A percentile compares a stretch with the other conserved stretches of the same genome.
These are phyloP conservation scores for Whalleya microplaca DNA, from an alignment of 2,329 filamentous ascomycete genomes.

Conservation along the genomic window DNA sequence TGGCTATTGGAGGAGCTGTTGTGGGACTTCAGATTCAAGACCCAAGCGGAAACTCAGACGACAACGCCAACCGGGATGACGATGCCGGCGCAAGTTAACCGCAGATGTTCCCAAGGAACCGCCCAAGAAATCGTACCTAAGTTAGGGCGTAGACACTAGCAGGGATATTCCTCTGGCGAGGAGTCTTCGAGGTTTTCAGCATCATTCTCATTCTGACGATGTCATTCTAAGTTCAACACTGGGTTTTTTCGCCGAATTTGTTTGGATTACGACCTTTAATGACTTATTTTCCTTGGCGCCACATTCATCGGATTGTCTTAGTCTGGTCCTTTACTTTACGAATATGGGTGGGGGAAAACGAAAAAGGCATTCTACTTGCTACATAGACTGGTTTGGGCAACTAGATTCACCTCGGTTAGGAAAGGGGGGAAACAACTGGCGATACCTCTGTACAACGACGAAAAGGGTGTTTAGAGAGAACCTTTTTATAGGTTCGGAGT, in stretches of 20 bases:
- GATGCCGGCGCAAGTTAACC: conserved; percentile 13
- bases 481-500: neutral
- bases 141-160: conserved; percentile 3
- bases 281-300: conserved; percentile 23
- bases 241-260: conserved; percentile 7
- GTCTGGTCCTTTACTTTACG: conserved; percentile 10
- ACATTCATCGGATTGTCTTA: conserved; percentile 10
- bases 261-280: conserved; percentile 30
- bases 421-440: conserved; percentile 7
- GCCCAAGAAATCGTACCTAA: neutral
- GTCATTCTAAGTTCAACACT: conserved; percentile 16
- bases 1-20: conserved; percentile 75
- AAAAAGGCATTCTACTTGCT: conserved; percentile 6
- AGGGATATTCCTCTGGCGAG: neutral
- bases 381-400: conserved; percentile 31
- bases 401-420: conserved; percentile 23
- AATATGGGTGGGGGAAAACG: conserved; percentile 15
- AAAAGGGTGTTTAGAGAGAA: conserved; percentile 8
- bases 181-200: neutral
- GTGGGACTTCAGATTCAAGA: conserved; percentile 79
- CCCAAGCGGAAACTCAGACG: conserved; percentile 49
- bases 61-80: conserved; percentile 46
- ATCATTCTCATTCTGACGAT: neutral
- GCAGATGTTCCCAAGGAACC: conserved; percentile 7
- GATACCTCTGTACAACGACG: conserved; percentile 31